phyloP scores from a whole-genome alignment of 2,329 filamentous ascomycete genomes.

The Fusarium sp. region DNA sequence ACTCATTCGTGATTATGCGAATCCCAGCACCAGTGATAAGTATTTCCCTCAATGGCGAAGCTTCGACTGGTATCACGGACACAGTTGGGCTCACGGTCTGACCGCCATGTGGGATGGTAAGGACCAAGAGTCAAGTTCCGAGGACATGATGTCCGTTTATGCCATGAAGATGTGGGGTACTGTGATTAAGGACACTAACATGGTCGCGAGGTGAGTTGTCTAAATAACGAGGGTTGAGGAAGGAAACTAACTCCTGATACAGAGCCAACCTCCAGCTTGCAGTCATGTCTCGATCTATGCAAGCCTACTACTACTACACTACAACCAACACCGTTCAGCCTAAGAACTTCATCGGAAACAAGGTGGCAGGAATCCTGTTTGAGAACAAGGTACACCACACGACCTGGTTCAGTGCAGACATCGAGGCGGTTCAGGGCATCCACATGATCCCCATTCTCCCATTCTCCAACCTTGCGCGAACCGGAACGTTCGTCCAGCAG shows the following conservation, averaged over 20 bases:
- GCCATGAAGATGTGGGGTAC: slow-evolving; percentile 95
- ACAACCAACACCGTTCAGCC: slow-evolving; percentile 77
- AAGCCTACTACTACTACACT: slow-evolving; percentile 85
- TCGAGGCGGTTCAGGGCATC: slow-evolving; percentile 80
- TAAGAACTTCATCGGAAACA: slow-evolving; percentile 82
- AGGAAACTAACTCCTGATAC: slow-evolving; percentile 11
- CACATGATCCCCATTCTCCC: slow-evolving; percentile 85
- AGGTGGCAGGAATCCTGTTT: slow-evolving; percentile 78
- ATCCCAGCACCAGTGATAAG: slow-evolving; percentile 75
- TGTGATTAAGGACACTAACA: slow-evolving; percentile 77
- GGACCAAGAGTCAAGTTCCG: slow-evolving; percentile 87
- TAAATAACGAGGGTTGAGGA: neutral
- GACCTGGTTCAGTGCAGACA: slow-evolving; percentile 83
- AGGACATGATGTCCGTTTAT: slow-evolving; percentile 89
- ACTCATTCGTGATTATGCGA: slow-evolving; percentile 84
- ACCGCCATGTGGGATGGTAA: slow-evolving; percentile 79
- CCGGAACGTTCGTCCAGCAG: slow-evolving; percentile 76
- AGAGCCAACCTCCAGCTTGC: slow-evolving; percentile 86
- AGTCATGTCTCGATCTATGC: slow-evolving; percentile 78
- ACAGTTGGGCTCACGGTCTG: slow-evolving; percentile 90
- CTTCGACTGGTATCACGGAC: slow-evolving; percentile 96
- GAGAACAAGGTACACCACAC: slow-evolving; percentile 96
- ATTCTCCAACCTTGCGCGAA: slow-evolving; percentile 74
- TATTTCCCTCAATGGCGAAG: slow-evolving; percentile 84
- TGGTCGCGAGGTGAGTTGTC: slow-evolving; percentile 75